Base-by-base conservation (phyloP, 176 grass and related monocot genomes). In the Elaeis guineensis region DNA sequence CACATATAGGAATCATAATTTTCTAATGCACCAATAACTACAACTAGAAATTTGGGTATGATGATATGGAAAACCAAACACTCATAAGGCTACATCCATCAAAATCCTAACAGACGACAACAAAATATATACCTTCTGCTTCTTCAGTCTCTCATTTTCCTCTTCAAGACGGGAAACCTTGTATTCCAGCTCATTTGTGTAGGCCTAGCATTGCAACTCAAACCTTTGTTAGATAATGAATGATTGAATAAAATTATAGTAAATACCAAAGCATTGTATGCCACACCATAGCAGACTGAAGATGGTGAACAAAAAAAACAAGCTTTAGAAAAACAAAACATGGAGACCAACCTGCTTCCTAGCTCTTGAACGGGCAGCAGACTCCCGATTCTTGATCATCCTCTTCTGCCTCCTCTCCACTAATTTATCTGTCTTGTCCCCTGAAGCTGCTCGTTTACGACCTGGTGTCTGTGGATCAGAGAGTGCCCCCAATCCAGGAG, bases 371-470 rank as follows among this genome's bases (percentile, higher is more conserved):
- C 91, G 75, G 55, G 91, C 91, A 25, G 86, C 91, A 12, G 91
- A 96, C 49, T 96, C 91, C 26, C 91, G 72, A 58, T 96, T 96
- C 70, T 96, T 96, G 69, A 96, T 96, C 91, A 96, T 95, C 57
- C 86, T 79, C 83, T 95, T 95, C 70, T 87, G 89, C 50, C 86
- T 71, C 55, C 80, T 88, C 68, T 95, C 91, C 29, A 87, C 81
- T 19, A 67, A 84, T 54, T 78, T 85, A 75, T 77, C 70, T 30
- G 49, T 59, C 54, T 57, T 55, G 62, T 58, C 67, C 49, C 50
- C 58, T 61, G 35, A 29, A 69, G 54, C 53, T 48, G 35, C 75
- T 65, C 87, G 79, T 25, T 91, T 97, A 75, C 84, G 67, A 0
- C 78, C 81, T 7, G 66, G 59, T 11, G 54, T 69, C 23, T 77